phyloP scores from a whole-genome alignment of 495 filamentous ascomycete genomes.

The Xanthoparmelia taractica region DNA sequence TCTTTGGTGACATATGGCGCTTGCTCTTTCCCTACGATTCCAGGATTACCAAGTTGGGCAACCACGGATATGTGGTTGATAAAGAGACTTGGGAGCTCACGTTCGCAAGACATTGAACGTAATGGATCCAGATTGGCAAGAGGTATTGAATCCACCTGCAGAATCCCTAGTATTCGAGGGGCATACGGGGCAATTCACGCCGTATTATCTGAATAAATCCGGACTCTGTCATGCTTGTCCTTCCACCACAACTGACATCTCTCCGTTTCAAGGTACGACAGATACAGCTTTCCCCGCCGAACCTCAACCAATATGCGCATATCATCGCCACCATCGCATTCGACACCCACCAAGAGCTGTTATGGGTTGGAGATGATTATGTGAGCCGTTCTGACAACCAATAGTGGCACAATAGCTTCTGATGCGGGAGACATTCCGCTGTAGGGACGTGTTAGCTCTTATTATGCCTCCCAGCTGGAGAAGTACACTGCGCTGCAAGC shows the following conservation, averaged over 20 bases:
- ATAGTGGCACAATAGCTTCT: neutral
- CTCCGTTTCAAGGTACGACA: slow-evolving; percentile 16
- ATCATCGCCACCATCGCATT: slow-evolving; percentile 56
- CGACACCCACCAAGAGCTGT: slow-evolving; percentile 75
- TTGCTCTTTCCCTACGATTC: neutral
- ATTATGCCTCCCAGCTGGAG: slow-evolving; percentile 61
- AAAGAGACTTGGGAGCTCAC: neutral
- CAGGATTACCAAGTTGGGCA: too few relatives aligned
- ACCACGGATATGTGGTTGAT: neutral
- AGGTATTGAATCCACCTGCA: slow-evolving; percentile 5
- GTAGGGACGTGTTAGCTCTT: slow-evolving; percentile 78
- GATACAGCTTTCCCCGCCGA: slow-evolving; percentile 16
- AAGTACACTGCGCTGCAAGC: slow-evolving; percentile 70
- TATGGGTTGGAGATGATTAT: slow-evolving; percentile 88
- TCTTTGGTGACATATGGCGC: neutral
- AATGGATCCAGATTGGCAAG: slow-evolving; percentile 25
- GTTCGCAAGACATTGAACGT: slow-evolving; percentile 4
- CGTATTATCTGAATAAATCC: neutral
- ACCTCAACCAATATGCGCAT: slow-evolving; percentile 17
- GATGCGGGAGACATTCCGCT: neutral
- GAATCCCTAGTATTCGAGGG: neutral
- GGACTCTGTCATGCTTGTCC: neutral
- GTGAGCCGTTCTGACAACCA: slow-evolving; percentile 42
- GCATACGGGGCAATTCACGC: neutral
- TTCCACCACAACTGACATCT: neutral